phyloP scores from a whole-genome alignment of 805 yeast species.

The Metschnikowia santaceciliae region DNA sequence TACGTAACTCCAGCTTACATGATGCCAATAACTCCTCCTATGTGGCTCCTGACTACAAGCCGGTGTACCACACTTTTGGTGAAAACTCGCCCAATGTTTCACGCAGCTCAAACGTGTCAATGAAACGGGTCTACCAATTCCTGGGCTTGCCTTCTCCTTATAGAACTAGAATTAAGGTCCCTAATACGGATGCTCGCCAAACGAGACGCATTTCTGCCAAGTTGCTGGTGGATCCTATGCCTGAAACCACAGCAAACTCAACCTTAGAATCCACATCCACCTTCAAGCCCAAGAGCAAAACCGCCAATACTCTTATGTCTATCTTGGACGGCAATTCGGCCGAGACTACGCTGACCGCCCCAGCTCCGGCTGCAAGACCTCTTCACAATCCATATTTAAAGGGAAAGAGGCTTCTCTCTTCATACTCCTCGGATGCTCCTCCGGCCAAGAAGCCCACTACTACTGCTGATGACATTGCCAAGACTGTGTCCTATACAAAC shows the following conservation, averaged over 20 bases:
- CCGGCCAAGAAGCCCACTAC: conserved; percentile 4
- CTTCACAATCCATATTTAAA: conserved; percentile 17
- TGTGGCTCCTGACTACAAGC: conserved; percentile 36
- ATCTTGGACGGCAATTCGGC: conserved; percentile 29
- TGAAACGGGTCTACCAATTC: conserved; percentile 42
- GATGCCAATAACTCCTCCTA: conserved; percentile 17
- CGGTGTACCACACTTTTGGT: conserved; percentile 32
- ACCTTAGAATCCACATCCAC: conserved; percentile 3
- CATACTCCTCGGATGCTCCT: conserved; percentile 8
- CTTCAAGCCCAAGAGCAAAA: conserved; percentile 36
- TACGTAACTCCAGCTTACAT: conserved; percentile 23
- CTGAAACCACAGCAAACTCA: conserved; percentile 3
- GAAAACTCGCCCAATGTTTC: conserved; percentile 15
- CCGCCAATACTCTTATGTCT: conserved; percentile 49
- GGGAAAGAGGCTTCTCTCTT: conserved; percentile 9
- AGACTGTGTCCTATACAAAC: conserved; percentile 33
- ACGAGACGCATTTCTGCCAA: conserved; percentile 12
- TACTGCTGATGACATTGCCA: conserved; percentile 35
- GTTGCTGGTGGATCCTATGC: conserved; percentile 1
- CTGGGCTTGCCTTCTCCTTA: conserved; percentile 45
- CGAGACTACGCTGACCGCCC: background rate
- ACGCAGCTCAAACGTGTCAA: conserved; percentile 26
- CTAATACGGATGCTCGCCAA: conserved; percentile 18
- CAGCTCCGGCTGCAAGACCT: conserved; percentile 5
- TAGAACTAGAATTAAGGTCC: conserved; percentile 37